phyloP scores from a whole-genome alignment of 345 rosid genomes.

The Adansonia digitata region DNA sequence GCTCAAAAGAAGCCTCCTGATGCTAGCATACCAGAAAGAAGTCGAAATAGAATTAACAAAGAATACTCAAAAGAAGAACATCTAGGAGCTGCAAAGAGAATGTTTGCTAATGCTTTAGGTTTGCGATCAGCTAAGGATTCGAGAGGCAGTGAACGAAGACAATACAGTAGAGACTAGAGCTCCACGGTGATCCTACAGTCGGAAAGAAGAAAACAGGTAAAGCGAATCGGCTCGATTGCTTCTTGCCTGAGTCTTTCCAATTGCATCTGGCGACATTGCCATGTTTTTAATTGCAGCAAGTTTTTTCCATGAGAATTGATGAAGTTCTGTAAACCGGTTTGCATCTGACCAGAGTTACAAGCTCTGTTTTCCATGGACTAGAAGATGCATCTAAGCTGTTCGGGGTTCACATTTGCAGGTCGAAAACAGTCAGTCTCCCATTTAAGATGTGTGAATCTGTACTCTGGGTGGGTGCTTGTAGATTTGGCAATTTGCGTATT shows the following conservation, averaged over 20 bases:
- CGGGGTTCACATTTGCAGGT: not conserved
- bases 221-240: not conserved
- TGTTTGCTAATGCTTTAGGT: slow-evolving; percentile 65
- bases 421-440: not conserved
- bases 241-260: not conserved
- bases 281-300: not conserved
- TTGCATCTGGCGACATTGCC: not conserved
- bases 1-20: slow-evolving; percentile 15
- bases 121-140: slow-evolving; percentile 29
- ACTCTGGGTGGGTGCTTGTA: too few species aligned
- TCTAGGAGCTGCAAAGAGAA: slow-evolving; percentile 59
- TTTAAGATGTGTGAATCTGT: slow-evolving; percentile 2
- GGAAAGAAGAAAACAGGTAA: not conserved
- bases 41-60: slow-evolving; percentile 23
- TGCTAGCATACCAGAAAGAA: slow-evolving; percentile 19
- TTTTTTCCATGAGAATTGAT: not conserved
- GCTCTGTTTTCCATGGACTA: not conserved
- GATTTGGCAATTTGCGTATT: too few species aligned
- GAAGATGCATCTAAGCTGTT: not conserved
- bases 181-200: not conserved
- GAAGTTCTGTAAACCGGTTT: not conserved
- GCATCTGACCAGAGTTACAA: not conserved
- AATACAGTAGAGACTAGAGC: not conserved
- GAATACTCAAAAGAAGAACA: slow-evolving; percentile 46
- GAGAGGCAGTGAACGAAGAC: slow-evolving; percentile 27